Evolutionary conservation across 805 yeast genomes (phyloP), one percentile per base, ranked within the genome.

Genomic region (Metschnikowia baotianmanensis): DNA sequence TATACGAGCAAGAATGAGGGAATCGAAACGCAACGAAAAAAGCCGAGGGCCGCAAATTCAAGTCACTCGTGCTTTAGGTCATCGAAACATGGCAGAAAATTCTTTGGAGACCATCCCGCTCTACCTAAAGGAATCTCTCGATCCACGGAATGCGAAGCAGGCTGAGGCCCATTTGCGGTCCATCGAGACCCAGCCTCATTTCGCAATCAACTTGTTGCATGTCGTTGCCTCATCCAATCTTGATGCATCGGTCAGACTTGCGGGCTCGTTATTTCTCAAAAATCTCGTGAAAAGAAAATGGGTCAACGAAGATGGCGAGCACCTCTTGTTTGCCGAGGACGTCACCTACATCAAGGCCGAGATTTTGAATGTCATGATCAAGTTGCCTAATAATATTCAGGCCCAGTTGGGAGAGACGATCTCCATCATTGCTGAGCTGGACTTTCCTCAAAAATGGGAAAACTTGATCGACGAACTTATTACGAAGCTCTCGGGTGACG

Each of bases 391-490:
- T 36, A 77, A 82, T 51, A 68, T 93, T 41, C 96, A 91, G 58
- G 72, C 82, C n/a, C 99, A 95, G 67, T 77, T 93, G 36, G 98
- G 97, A 38, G 99, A 95, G 63, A 82, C 96, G 1, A 82, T 95
- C 41, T 81, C 96, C 12, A 71, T 86, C 39, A 91, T 93, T 55
- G 99, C 99, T 3, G 96, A 90, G 59, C 82, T 89, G 43, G 99
- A 93, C 61, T 93, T 93, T 66, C 99, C 99, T 1, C 83, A 84
- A 28, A 70, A 80, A 36, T 93, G 99, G 99, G 79, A 81, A 1
- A 73, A 76, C 37, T 72, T 93, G 46, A 69, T 88, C 24, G 87
- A 84, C 51, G 84, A 83, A 41, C 71, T 93, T 46, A 86, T 89
- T 0, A 55, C 71, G 1, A 82, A 81, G 56, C 69, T 93, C 34